Conservation (phyloP, 2,329 filamentous ascomycete genomes). For the Pseudogymnoascus sp. region DNA sequence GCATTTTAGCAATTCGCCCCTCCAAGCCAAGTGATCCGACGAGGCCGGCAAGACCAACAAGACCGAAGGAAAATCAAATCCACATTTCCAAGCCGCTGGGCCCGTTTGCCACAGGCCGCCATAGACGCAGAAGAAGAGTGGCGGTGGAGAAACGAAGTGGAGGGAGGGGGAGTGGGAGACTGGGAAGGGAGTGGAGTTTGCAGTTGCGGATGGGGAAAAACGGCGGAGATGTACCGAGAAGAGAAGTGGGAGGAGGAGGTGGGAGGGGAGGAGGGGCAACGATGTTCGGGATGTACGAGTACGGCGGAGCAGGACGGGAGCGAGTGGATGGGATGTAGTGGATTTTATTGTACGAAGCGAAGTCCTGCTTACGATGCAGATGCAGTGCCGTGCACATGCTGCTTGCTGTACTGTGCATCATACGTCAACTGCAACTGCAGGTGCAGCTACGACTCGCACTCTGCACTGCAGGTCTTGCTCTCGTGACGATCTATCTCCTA, state of each 20-base stretch:
- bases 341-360: neutral
- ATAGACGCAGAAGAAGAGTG: neutral
- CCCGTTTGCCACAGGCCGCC: neutral
- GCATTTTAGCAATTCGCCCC: neutral
- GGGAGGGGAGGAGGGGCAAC: neutral
- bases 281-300: neutral
- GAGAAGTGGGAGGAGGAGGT: neutral
- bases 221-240: neutral
- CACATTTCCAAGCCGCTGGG: neutral
- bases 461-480: neutral
- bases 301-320: neutral
- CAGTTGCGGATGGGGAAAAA: neutral
- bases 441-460: neutral
- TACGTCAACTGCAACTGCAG: neutral
- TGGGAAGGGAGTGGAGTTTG: neutral
- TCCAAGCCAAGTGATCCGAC: neutral
- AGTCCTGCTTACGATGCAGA: neutral
- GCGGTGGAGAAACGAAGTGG: neutral
- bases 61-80: slow-evolving; percentile 2
- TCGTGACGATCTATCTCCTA: neutral
- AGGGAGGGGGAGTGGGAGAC: neutral
- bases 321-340: neutral
- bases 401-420: too few species aligned
- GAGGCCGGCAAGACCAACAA: neutral
- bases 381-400: neutral